A percentile compares a stretch with the other conserved stretches of the same genome.
phyloP scores from a whole-genome alignment of 192 early-diverging fungal species.

The Obelidium mucronatum region DNA sequence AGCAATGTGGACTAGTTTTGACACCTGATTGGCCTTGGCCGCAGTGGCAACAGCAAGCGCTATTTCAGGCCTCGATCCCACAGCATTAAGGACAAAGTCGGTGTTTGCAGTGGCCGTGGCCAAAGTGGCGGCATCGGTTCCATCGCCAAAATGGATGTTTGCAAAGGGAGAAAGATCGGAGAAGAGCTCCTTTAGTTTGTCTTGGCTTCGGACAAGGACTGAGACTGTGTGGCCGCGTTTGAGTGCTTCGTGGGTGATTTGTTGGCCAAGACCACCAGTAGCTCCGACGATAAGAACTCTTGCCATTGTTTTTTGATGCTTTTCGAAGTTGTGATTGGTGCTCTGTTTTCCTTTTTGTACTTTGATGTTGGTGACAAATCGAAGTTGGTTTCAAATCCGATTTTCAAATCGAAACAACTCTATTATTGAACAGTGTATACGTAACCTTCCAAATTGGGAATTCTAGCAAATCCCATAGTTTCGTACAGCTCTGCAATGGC shows the following conservation, averaged over 20 bases:
- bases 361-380: too few species aligned
- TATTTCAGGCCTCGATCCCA: conserved; percentile 1
- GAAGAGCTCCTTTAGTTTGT: conserved; percentile 1
- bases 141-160: not conserved
- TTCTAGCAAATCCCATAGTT: too few species aligned
- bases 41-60: not conserved
- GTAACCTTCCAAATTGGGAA: too few species aligned
- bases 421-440: too few species aligned
- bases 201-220: conserved; percentile 15
- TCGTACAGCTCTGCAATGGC: too few species aligned
- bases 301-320: too few species aligned
- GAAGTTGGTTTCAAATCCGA: too few species aligned
- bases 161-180: not conserved
- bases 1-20: conserved; percentile 31
- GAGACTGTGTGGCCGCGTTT: conserved; percentile 27
- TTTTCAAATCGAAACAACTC: too few species aligned
- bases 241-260: conserved; percentile 17
- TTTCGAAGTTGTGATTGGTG: too few species aligned
- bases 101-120: not conserved
- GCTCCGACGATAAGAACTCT: conserved; percentile 33
- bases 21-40: not conserved
- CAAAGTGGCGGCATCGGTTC: conserved; percentile 1
- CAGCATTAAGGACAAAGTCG: conserved; percentile 10
- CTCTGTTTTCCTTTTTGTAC: too few species aligned
- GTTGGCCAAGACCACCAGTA: conserved; percentile 24